phyloP scores from a whole-genome alignment of 805 yeast species.

The Scheffersomyces stipitis region DNA sequence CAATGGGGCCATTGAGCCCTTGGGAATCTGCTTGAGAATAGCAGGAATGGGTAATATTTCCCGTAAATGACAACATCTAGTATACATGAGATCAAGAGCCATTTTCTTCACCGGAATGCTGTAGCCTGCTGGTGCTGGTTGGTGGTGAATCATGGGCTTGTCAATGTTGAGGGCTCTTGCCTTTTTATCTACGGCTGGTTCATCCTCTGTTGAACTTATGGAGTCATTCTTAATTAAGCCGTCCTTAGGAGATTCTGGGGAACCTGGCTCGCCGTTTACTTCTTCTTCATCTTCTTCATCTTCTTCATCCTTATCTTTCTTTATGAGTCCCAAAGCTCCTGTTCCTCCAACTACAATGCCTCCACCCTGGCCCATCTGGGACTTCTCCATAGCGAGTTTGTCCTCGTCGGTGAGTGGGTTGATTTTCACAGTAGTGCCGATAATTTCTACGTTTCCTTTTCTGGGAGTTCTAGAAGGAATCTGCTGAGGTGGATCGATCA shows the following conservation, averaged over 20 bases:
- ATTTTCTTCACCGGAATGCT: constrained; percentile 39
- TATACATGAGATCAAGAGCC: constrained; percentile 74
- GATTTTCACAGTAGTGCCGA: constrained; percentile 48
- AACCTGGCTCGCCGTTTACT: constrained; percentile 1
- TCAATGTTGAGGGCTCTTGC: constrained; percentile 29
- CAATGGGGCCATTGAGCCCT: constrained; percentile 73
- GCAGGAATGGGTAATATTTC: constrained; percentile 93
- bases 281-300: constrained; percentile 2
- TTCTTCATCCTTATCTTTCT: constrained; percentile 9
- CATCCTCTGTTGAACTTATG: constrained; percentile 11
- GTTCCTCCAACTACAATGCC: constrained; percentile 82
- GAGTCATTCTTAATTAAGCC: constrained; percentile 8
- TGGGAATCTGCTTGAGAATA: constrained; percentile 76
- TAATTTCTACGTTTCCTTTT: constrained; percentile 67
- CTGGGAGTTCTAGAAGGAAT: constrained; percentile 85
- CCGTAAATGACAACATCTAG: constrained; percentile 89
- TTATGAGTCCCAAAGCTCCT: constrained; percentile 55
- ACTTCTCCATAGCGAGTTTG: constrained; percentile 39
- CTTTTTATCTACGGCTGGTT: constrained; percentile 20
- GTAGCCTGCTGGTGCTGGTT: constrained; percentile 14
- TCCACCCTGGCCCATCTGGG: constrained; percentile 47
- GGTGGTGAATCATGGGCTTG: constrained; percentile 28
- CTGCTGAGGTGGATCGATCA: constrained; percentile 80
- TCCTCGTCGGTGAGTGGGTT: constrained; percentile 58
- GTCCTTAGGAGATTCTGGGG: constrained; percentile 5